Evolutionary conservation across 1,139 yeast species (phyloP).

Genomic region (Magnusiomyces sp.): DNA sequence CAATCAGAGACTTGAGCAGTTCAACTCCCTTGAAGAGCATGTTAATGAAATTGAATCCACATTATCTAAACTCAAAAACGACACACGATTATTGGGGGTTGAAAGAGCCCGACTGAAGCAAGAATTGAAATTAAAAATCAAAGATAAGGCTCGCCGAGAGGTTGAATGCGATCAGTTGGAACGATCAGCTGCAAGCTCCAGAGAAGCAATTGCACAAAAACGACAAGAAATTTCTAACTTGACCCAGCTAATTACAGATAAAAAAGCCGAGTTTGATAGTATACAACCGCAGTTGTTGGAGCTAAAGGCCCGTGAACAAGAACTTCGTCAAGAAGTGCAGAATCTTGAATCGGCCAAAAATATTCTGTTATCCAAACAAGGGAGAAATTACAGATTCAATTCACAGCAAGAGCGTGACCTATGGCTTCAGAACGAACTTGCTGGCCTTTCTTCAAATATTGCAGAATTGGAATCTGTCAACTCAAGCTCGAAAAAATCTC

Average conservation of each 20-base stretch:
- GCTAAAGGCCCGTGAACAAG: slow-evolving; percentile 38
- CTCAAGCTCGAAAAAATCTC: slow-evolving; percentile 17
- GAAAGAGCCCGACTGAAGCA: slow-evolving; percentile 43
- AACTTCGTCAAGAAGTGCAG: slow-evolving; percentile 36
- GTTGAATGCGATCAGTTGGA: slow-evolving; percentile 23
- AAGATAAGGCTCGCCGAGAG: slow-evolving; percentile 30
- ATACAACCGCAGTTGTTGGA: slow-evolving; percentile 21
- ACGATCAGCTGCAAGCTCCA: slow-evolving; percentile 15
- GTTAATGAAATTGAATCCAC: slow-evolving; percentile 42
- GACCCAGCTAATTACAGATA: slow-evolving; percentile 22
- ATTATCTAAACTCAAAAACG: slow-evolving; percentile 37
- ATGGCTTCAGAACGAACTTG: slow-evolving; percentile 55
- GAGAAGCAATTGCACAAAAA: slow-evolving; percentile 12
- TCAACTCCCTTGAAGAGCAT: slow-evolving; percentile 41
- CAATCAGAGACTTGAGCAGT: slow-evolving; percentile 37
- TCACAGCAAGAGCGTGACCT: slow-evolving; percentile 52
- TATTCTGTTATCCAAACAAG: slow-evolving; percentile 64
- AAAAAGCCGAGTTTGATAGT: slow-evolving; percentile 15
- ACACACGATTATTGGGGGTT: slow-evolving; percentile 30
- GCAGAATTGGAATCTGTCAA: slow-evolving; percentile 21
- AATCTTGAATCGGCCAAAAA: slow-evolving; percentile 49
- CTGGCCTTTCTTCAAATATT: slow-evolving; percentile 33
- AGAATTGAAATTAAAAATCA: slow-evolving; percentile 38
- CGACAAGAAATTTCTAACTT: slow-evolving; percentile 36
- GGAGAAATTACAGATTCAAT: slow-evolving; percentile 54